phyloP scores from a whole-genome alignment of 73 alveolate species.

The Paramecium biaurelia region DNA sequence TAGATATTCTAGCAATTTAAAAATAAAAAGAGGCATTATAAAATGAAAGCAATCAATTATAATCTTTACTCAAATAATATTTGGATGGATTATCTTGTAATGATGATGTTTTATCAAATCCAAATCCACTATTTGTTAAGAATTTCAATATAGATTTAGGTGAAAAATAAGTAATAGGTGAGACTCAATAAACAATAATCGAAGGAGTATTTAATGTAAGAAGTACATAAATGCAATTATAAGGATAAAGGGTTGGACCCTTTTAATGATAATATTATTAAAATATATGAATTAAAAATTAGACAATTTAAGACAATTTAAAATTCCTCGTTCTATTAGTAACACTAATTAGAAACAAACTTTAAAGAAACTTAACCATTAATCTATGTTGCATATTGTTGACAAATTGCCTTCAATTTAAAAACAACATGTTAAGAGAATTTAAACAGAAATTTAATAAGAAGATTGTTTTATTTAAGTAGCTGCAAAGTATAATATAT shows the following conservation, averaged over 20 bases:
- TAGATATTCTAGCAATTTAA: slow-evolving; percentile 96
- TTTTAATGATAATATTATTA: slow-evolving; percentile 27
- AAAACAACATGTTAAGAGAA: not conserved
- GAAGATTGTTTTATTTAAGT: not conserved
- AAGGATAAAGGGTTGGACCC: slow-evolving; percentile 60
- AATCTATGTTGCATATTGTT: not conserved
- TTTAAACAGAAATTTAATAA: not conserved
- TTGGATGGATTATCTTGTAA: slow-evolving; percentile 97
- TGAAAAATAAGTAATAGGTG: slow-evolving; percentile 87
- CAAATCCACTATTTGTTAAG: slow-evolving; percentile 92
- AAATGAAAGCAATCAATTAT: slow-evolving; percentile 91
- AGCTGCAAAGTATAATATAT: not conserved
- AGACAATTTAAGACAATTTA: not conserved
- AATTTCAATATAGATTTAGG: slow-evolving; percentile 93
- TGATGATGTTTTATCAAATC: slow-evolving; percentile 94
- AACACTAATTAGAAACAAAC: not conserved
- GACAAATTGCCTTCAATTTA: not conserved
- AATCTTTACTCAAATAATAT: slow-evolving; percentile 92
- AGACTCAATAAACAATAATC: slow-evolving; percentile 83
- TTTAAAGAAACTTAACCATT: not conserved
- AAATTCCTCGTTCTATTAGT: slow-evolving; percentile 9
- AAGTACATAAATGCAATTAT: slow-evolving; percentile 49
- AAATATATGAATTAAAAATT: slow-evolving; percentile 11
- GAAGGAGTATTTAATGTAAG: slow-evolving; percentile 82
- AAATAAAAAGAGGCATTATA: slow-evolving; percentile 94